These are phyloP conservation scores for Thelonectria olida DNA, from an alignment of 2,329 filamentous ascomycete species.

Conservation along the genomic window DNA sequence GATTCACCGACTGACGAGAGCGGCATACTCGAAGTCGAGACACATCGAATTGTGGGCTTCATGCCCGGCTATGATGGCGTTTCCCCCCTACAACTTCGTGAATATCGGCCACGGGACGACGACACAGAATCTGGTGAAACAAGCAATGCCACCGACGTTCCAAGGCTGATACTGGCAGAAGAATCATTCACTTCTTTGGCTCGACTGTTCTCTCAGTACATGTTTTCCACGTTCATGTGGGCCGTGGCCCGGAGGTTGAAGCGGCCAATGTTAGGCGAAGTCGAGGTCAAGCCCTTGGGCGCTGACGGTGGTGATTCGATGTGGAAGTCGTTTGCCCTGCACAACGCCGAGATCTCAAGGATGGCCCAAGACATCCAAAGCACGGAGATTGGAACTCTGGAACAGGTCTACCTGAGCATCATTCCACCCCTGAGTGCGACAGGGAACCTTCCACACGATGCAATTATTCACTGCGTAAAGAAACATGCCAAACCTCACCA, in stretches of 20 bases:
- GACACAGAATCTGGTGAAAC: no score
- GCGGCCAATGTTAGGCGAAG: background rate
- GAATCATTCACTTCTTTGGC: constrained; percentile 23
- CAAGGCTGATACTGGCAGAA: constrained; percentile 4
- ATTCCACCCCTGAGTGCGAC: constrained; percentile 38
- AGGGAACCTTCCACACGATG: constrained; percentile 18
- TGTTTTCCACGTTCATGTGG: constrained; percentile 44
- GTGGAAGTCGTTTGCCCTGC: constrained; percentile 32
- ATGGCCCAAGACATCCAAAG: constrained; percentile 36
- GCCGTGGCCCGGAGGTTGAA: constrained; percentile 29
- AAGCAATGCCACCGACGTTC: no score
- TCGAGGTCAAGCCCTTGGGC: background rate
- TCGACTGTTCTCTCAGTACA: constrained; percentile 35
- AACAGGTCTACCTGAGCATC: constrained; percentile 39
- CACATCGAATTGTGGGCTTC: no score
- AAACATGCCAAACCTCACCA: constrained; percentile 24
- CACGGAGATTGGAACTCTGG: constrained; percentile 27
- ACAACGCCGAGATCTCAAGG: constrained; percentile 27
- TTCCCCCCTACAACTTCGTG: no score
- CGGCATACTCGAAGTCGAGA: no score
- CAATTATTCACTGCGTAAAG: constrained; percentile 20
- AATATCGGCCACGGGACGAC: no score
- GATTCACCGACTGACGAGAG: no score
- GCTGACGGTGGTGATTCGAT: background rate
- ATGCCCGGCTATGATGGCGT: no score